Percentiles rank a stretch among this genome's conserved stretches.
phyloP scores from a whole-genome alignment of 2,329 filamentous ascomycete species.

The Proliferodiscus dingleyae region DNA sequence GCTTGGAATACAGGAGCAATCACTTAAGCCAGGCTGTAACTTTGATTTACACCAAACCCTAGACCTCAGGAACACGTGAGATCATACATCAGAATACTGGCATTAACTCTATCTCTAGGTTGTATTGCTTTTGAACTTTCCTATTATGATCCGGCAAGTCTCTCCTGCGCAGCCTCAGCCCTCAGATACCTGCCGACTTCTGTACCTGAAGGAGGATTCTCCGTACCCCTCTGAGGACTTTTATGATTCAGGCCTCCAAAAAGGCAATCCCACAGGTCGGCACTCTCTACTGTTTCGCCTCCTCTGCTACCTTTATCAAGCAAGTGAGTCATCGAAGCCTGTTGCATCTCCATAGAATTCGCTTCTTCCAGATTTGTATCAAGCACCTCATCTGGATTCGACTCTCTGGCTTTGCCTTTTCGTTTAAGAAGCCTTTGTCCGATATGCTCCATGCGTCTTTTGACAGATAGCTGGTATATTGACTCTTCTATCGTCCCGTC shows the following conservation, averaged over 20 bases:
- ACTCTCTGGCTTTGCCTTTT: slow-evolving; percentile 35
- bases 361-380: slow-evolving; percentile 70
- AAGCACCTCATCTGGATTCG: slow-evolving; percentile 42
- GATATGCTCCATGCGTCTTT: slow-evolving; percentile 74
- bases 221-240: slow-evolving; percentile 7
- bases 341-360: slow-evolving; percentile 78
- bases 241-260: slow-evolving; percentile 52
- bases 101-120: too few relatives aligned
- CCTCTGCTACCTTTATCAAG: slow-evolving; percentile 65
- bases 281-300: slow-evolving; percentile 73
- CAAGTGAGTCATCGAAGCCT: slow-evolving; percentile 63
- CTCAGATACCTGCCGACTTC: slow-evolving; percentile 36
- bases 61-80: too few relatives aligned
- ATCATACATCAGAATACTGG: too few relatives aligned
- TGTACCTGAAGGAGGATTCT: slow-evolving; percentile 11
- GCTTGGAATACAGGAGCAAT: too few relatives aligned
- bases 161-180: slow-evolving; percentile 49
- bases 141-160: slow-evolving; percentile 14
- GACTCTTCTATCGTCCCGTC: slow-evolving; percentile 86
- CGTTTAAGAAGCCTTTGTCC: slow-evolving; percentile 36
- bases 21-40: too few relatives aligned
- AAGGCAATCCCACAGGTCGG: slow-evolving; percentile 83
- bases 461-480: slow-evolving; percentile 82
- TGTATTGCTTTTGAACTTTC: background rate
- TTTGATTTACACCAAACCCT: too few relatives aligned